Evolutionary conservation across 305 asterid genomes (phyloP).

Genomic region (Euphrasia arctica): DNA sequence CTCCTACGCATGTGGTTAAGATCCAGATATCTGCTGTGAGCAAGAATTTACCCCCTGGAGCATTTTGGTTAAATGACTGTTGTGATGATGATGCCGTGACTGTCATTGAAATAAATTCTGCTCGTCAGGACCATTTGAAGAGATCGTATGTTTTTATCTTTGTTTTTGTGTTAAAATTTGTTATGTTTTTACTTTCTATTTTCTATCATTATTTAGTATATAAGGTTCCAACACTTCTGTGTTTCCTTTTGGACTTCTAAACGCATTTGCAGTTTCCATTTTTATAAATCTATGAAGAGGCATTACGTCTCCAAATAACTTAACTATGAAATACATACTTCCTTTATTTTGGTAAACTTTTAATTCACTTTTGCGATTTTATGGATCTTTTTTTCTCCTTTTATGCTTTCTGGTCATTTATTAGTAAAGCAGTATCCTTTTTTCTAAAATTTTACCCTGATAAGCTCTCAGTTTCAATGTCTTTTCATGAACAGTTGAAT

Average conservation of each 20-base stretch:
- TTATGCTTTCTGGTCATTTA: not conserved
- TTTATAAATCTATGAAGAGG: too few species aligned
- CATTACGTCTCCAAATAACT: too few species aligned
- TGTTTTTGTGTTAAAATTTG: too few species aligned
- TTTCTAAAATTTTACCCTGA: not conserved
- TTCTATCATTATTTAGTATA: too few species aligned
- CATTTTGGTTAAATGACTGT: conserved; percentile 71
- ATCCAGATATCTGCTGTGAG: conserved; percentile 53
- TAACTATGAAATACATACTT: too few species aligned
- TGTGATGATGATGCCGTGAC: conserved; percentile 30
- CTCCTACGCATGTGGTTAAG: conserved; percentile 84
- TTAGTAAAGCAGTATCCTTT: too few species aligned
- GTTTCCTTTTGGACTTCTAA: too few species aligned
- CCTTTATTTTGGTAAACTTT: too few species aligned
- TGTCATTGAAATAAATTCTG: conserved; percentile 69
- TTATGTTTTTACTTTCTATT: too few species aligned
- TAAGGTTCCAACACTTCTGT: too few species aligned
- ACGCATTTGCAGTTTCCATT: too few species aligned
- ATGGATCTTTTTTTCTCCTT: not conserved
- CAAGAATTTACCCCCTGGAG: conserved; percentile 86
- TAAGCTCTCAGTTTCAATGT: conserved; percentile 2
- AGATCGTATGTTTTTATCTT: conserved; percentile 61
- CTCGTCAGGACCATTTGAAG: conserved; percentile 60
- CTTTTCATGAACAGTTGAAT: conserved; percentile 1
- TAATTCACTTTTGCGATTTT: too few species aligned